Conservation (phyloP, 176 grass and related monocot species). For the Zoysia pacifica region DNA sequence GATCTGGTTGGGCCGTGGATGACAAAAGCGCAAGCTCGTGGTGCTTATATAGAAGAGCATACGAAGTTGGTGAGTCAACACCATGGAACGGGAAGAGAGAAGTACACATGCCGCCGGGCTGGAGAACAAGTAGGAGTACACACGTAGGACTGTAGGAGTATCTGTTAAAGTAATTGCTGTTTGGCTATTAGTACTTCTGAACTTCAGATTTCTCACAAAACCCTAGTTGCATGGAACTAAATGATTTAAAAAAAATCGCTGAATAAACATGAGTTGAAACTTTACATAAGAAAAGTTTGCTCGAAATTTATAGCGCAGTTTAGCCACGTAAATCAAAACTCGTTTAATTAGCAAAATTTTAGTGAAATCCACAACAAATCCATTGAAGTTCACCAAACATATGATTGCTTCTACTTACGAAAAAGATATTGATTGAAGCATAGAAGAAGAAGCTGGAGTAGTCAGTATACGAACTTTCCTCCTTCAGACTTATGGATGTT, state of each 20-base stretch:
- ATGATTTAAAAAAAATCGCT: too few relatives aligned
- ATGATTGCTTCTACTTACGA: not conserved
- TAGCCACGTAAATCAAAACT: too few relatives aligned
- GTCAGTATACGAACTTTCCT: too few relatives aligned
- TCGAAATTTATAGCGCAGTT: too few relatives aligned
- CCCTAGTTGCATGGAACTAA: too few relatives aligned
- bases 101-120: not conserved
- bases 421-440: not conserved
- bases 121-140: not conserved
- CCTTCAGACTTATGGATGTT: not conserved
- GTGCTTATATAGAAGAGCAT: slow-evolving; percentile 27
- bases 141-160: not conserved
- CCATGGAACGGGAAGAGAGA: slow-evolving; percentile 12
- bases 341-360: too few relatives aligned
- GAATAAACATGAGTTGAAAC: too few relatives aligned
- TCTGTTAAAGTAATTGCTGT: not conserved
- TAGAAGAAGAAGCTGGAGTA: not conserved
- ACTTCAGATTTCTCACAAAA: too few relatives aligned
- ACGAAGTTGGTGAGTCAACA: slow-evolving; percentile 47
- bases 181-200: not conserved
- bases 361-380: too few relatives aligned
- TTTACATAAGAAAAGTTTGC: too few relatives aligned
- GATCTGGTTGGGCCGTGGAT: not conserved
- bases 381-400: not conserved
- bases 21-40: not conserved